Evolutionary conservation across 2,329 filamentous ascomycete genomes (phyloP).

Genomic region (Aspergillus brunneoviolaceus): DNA sequence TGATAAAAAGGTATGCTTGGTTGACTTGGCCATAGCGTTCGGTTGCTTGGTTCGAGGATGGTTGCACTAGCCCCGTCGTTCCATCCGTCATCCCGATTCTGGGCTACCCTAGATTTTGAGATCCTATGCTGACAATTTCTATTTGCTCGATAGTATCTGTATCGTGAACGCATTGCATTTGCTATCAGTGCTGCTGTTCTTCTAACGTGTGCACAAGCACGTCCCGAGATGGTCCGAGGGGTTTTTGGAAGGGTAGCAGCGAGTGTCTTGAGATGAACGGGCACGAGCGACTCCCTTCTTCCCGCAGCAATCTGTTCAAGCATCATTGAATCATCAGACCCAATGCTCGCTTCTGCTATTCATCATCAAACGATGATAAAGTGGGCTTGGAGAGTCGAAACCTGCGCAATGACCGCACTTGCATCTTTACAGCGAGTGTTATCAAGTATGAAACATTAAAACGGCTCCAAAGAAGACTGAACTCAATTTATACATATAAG

Average conservation of each 20-base stretch:
- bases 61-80: slow-evolving; percentile 22
- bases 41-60: slow-evolving; percentile 12
- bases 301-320: background rate
- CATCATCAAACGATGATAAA: background rate
- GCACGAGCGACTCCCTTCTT: background rate
- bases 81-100: slow-evolving; percentile 8
- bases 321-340: background rate
- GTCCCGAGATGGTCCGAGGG: slow-evolving; percentile 63
- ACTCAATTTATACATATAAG: no score
- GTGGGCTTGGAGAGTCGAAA: no score
- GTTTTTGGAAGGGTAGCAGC: slow-evolving; percentile 60
- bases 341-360: no score
- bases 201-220: slow-evolving; percentile 66
- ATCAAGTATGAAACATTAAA: no score
- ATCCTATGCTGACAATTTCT: slow-evolving; percentile 22
- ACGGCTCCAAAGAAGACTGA: no score
- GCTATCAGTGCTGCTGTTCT: slow-evolving; percentile 67
- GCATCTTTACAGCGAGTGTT: no score
- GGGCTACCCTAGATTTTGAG: slow-evolving; percentile 10
- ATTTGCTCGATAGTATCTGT: slow-evolving; percentile 54
- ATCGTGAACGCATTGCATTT: slow-evolving; percentile 66
- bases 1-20: slow-evolving; percentile 43
- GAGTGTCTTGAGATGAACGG: slow-evolving; percentile 26
- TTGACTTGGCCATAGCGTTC: slow-evolving; percentile 6
- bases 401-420: no score